phyloP scores from a whole-genome alignment of 75 land plant genomes.

The Sequoiadendron giganteum region DNA sequence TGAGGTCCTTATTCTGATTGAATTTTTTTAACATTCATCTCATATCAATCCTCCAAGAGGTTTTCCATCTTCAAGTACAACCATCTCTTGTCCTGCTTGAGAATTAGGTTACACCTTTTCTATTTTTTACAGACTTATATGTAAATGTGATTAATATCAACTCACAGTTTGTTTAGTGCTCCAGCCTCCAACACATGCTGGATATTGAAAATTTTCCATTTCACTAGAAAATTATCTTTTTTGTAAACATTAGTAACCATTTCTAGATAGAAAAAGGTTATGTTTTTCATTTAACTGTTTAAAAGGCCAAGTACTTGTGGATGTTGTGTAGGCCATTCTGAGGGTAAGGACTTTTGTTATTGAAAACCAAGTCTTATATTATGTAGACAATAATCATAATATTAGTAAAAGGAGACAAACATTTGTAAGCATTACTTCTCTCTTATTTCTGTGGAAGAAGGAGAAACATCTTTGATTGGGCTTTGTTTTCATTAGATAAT shows the following conservation, averaged over 20 bases:
- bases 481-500: no score
- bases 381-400: no score
- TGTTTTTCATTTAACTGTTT: neutral
- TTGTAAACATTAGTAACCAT: neutral
- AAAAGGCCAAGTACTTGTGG: neutral
- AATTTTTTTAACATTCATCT: neutral
- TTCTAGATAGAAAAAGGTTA: neutral
- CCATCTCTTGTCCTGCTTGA: neutral
- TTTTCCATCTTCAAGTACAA: neutral
- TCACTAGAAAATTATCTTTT: neutral
- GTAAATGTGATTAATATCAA: neutral
- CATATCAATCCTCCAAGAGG: neutral
- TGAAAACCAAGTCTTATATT: neutral
- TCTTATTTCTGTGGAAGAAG: no score
- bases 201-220: neutral
- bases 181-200: neutral
- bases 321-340: neutral
- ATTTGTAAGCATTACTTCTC: no score
- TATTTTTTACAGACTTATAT: neutral
- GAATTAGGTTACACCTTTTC: neutral
- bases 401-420: no score
- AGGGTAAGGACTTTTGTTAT: neutral
- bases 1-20: neutral
- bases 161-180: neutral
- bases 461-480: no score